Percentiles rank a stretch among this genome's conserved stretches.
These are phyloP conservation scores for Pharnaceum exiguum DNA, from an alignment of 148 eudicot species.

Conservation along the genomic window DNA sequence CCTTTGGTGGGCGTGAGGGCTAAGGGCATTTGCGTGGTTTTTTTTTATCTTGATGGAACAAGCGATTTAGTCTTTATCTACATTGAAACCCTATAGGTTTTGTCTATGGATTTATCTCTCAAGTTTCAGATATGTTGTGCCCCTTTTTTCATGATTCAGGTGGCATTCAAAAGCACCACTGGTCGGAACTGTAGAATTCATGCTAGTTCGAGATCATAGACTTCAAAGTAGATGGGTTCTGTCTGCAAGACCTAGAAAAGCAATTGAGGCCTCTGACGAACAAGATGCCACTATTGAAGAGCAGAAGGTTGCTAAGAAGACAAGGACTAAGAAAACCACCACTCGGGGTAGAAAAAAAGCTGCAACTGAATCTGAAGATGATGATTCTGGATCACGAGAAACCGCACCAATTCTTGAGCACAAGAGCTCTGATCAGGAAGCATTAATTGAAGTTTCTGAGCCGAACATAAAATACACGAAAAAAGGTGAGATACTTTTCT, in stretches of 20 bases:
- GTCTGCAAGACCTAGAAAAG: conserved; percentile 43
- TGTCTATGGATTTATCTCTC: too few species aligned
- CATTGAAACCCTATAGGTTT: too few species aligned
- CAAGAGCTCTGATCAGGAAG: conserved; percentile 27
- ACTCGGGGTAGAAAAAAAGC: conserved; percentile 47
- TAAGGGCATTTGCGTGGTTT: too few species aligned
- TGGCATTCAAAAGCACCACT: conserved; percentile 45
- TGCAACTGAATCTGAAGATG: conserved; percentile 24
- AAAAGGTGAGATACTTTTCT: conserved; percentile 42
- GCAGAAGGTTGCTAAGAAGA: conserved; percentile 26
- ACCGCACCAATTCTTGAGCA: conserved; percentile 25
- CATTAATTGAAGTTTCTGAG: conserved; percentile 23
- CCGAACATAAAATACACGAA: conserved; percentile 45
- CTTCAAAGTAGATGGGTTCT: conserved; percentile 32
- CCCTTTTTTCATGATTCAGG: too few species aligned
- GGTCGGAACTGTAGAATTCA: conserved; percentile 28
- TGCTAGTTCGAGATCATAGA: conserved; percentile 38
- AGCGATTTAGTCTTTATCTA: too few species aligned
- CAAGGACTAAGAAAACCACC: conserved; percentile 30
- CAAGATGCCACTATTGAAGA: conserved; percentile 29
- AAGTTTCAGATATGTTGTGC: too few species aligned
- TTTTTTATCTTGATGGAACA: too few species aligned
- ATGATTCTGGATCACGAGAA: conserved; percentile 20
- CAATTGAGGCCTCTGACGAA: conserved; percentile 25
- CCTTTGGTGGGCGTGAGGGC: too few species aligned